Percentiles rank a stretch among this genome's conserved stretches.
Evolutionary conservation across 2,329 filamentous ascomycete genomes (phyloP).

Genomic region (Ceratocystis huliohia): DNA sequence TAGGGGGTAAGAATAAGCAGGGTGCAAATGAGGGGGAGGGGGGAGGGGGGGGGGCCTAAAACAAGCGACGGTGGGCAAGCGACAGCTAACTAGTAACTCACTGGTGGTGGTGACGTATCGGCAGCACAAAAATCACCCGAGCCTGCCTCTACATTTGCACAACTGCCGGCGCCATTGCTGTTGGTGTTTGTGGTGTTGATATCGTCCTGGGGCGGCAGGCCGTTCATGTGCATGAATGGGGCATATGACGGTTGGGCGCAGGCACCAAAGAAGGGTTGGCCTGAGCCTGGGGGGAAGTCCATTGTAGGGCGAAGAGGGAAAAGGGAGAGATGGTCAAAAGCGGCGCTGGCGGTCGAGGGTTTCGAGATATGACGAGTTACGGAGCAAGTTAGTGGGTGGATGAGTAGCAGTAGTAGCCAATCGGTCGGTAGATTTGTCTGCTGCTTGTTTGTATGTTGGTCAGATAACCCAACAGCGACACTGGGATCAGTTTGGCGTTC

Average conservation of each 20-base stretch:
- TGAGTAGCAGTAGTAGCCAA: neutral
- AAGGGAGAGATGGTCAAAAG: neutral
- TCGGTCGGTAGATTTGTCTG: too few species aligned
- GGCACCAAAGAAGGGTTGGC: conserved; percentile 33
- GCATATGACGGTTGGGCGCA: conserved; percentile 39
- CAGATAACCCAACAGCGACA: too few species aligned
- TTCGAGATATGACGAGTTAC: too few species aligned
- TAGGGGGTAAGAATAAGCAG: conserved; percentile 4
- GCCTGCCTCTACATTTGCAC: conserved; percentile 37
- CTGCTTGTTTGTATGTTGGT: too few species aligned
- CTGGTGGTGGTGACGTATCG: conserved; percentile 35
- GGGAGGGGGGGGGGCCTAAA: neutral
- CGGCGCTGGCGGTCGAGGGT: neutral
- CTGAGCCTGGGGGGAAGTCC: conserved; percentile 24
- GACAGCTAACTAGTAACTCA: conserved; percentile 25
- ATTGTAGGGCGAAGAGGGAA: neutral
- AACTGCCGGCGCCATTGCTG: conserved; percentile 22
- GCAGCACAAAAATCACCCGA: conserved; percentile 40
- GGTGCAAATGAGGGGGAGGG: neutral
- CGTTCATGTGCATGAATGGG: conserved; percentile 41
- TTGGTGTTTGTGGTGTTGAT: neutral
- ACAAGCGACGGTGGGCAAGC: neutral
- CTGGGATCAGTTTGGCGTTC: too few species aligned
- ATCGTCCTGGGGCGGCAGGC: conserved; percentile 34
- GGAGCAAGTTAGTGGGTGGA: neutral